Percentiles rank a stretch among this genome's conserved stretches.
These are phyloP conservation scores for Paraconiothyrium brasiliense DNA, from an alignment of 2,329 filamentous ascomycete species.

Conservation along the genomic window DNA sequence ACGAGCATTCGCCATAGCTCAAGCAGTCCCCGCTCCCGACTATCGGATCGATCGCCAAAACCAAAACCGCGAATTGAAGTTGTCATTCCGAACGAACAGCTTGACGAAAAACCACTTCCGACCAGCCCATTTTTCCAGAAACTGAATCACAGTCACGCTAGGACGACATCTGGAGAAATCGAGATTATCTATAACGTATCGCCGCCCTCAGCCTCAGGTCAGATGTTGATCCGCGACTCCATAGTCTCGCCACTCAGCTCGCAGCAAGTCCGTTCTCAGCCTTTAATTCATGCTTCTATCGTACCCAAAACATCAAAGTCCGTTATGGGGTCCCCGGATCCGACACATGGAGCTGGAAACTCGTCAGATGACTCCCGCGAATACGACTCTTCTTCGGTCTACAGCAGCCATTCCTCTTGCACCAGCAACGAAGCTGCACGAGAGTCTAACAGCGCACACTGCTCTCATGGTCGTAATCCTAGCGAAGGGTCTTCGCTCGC, in stretches of 20 bases:
- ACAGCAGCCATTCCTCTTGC: conserved; percentile 52
- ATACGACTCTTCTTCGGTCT: conserved; percentile 50
- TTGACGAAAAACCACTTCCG: conserved; percentile 40
- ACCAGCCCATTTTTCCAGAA: conserved; percentile 38
- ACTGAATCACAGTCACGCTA: conserved; percentile 30
- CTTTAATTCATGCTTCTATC: conserved; percentile 28
- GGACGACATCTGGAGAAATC: conserved; percentile 31
- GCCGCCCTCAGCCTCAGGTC: conserved; percentile 40
- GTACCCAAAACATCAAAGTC: conserved; percentile 25
- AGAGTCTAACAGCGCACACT: conserved; percentile 21
- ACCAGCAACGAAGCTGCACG: conserved; percentile 50
- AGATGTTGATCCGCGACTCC: conserved; percentile 35
- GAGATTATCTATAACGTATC: conserved; percentile 39
- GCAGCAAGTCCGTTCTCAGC: conserved; percentile 25
- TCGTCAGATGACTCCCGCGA: conserved; percentile 50
- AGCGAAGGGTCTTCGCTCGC: conserved; percentile 29
- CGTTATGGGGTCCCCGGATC: conserved; percentile 23
- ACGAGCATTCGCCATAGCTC: conserved; percentile 17
- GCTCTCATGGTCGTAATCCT: conserved; percentile 24
- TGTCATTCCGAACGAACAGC: conserved; percentile 46
- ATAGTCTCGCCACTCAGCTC: conserved; percentile 43
- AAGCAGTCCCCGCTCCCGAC: conserved; percentile 16
- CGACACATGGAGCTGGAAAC: conserved; percentile 26
- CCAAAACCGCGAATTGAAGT: conserved; percentile 48
- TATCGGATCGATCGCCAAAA: conserved; percentile 26